phyloP scores from a whole-genome alignment of 2,329 filamentous ascomycete genomes.

The Sporothrix brasiliensis region DNA sequence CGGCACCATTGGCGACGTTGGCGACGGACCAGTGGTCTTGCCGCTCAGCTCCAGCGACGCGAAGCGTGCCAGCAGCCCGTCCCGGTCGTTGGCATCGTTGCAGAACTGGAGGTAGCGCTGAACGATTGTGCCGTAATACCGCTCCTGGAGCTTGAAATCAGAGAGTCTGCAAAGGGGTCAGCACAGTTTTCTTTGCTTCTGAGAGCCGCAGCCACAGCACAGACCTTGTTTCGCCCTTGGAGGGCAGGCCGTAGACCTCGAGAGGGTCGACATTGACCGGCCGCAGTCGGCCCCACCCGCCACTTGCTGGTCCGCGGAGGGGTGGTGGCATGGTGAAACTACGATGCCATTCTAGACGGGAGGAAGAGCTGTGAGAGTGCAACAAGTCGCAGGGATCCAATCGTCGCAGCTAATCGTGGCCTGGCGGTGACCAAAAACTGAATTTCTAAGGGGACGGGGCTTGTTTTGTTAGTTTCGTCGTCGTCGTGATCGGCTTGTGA shows the following conservation, averaged over 20 bases:
- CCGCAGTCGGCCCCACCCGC: constrained; percentile 71
- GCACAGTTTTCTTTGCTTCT: no score
- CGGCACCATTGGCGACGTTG: no score
- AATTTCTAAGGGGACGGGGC: neutral
- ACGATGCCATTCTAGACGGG: constrained; percentile 30
- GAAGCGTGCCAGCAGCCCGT: constrained; percentile 75
- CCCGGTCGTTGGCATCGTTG: constrained; percentile 69
- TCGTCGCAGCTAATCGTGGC: neutral
- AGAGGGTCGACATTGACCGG: constrained; percentile 75
- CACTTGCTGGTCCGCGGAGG: constrained; percentile 48
- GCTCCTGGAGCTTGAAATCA: constrained; percentile 76
- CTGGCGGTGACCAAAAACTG: neutral
- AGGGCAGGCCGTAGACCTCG: constrained; percentile 80
- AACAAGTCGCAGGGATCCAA: neutral
- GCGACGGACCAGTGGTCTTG: neutral
- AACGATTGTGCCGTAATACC: constrained; percentile 84
- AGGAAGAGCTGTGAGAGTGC: neutral
- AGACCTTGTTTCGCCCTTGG: constrained; percentile 86
- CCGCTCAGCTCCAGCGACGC: constrained; percentile 58
- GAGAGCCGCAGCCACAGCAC: constrained; percentile 19
- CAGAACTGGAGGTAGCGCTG: constrained; percentile 90
- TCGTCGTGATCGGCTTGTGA: constrained; percentile 17
- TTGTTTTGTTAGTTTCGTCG: neutral
- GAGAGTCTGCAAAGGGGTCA: constrained; percentile 57
- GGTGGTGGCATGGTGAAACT: constrained; percentile 35